Evolutionary conservation across 2,329 filamentous ascomycete species (phyloP).

Genomic region (Arthrobotrys entomopaga): DNA sequence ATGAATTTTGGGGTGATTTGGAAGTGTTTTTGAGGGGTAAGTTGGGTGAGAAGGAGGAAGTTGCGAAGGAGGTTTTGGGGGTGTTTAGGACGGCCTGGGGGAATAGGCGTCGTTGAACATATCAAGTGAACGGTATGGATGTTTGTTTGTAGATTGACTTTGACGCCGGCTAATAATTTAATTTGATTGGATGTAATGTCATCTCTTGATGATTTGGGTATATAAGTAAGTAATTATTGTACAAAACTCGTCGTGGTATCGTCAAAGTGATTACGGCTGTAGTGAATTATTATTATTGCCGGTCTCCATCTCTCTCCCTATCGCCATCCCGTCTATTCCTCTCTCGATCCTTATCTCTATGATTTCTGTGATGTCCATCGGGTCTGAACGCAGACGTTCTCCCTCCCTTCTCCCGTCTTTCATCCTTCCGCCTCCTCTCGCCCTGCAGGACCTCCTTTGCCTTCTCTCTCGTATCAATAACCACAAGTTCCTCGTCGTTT

Average conservation of each 20-base stretch:
- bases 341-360: conserved; percentile 32
- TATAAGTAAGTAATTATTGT: conserved; percentile 5
- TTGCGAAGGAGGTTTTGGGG: conserved; percentile 70
- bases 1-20: conserved; percentile 87
- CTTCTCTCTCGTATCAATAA: conserved; percentile 91
- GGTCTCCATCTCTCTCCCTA: conserved; percentile 6
- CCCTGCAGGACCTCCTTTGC: conserved; percentile 76
- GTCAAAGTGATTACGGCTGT: neutral
- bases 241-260: neutral
- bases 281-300: neutral
- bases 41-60: conserved; percentile 72
- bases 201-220: conserved; percentile 1
- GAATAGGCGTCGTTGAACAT: conserved; percentile 60
- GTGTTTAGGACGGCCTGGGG: conserved; percentile 80
- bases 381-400: conserved; percentile 57
- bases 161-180: neutral
- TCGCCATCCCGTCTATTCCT: conserved; percentile 17
- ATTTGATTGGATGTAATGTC: neutral
- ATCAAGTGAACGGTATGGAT: neutral
- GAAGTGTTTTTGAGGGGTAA: conserved; percentile 81
- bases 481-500: conserved; percentile 87
- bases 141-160: neutral
- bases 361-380: conserved; percentile 41
- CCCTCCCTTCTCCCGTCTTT: conserved; percentile 61
- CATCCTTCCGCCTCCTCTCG: conserved; percentile 70